These are phyloP conservation scores for Clohesyomyces aquaticus DNA, from an alignment of 495 filamentous ascomycete species.

Conservation along the genomic window DNA sequence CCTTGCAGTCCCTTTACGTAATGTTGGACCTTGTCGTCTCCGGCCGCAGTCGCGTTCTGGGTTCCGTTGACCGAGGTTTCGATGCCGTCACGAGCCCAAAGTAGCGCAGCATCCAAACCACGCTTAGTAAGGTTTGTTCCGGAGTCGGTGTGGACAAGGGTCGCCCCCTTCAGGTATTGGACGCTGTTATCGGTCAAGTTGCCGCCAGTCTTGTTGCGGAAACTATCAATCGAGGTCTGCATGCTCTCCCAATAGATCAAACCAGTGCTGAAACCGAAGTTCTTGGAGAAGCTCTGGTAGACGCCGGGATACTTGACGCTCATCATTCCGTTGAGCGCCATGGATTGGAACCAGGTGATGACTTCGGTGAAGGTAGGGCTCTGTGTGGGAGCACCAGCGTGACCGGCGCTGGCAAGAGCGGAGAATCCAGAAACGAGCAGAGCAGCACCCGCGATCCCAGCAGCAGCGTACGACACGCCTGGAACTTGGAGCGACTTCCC, in stretches of 20 bases:
- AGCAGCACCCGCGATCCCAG: conserved; percentile 84
- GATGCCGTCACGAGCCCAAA: conserved; percentile 55
- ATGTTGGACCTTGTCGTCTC: conserved; percentile 51
- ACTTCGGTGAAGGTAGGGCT: conserved; percentile 88
- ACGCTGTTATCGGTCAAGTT: conserved; percentile 82
- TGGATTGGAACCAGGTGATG: conserved; percentile 86
- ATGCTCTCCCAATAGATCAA: conserved; percentile 79
- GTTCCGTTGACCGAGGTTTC: conserved; percentile 55
- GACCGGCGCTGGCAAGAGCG: conserved; percentile 64
- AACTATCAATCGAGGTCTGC: conserved; percentile 83
- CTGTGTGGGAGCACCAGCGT: conserved; percentile 65
- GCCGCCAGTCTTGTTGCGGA: conserved; percentile 78
- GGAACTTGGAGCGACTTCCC: conserved; percentile 77
- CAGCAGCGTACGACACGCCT: conserved; percentile 82
- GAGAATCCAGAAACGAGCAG: conserved; percentile 74
- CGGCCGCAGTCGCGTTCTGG: background rate
- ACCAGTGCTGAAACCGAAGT: conserved; percentile 91
- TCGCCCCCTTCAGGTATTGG: conserved; percentile 71
- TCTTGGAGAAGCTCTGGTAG: conserved; percentile 85
- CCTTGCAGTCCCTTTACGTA: conserved; percentile 71
- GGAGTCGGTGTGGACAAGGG: conserved; percentile 64
- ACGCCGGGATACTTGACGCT: conserved; percentile 83
- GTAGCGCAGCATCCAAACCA: conserved; percentile 55
- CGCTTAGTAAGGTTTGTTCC: conserved; percentile 57
- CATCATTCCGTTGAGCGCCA: conserved; percentile 95